Evolutionary conservation across 2,329 filamentous ascomycete genomes (phyloP).

Genomic region (Coleophoma crateriformis): DNA sequence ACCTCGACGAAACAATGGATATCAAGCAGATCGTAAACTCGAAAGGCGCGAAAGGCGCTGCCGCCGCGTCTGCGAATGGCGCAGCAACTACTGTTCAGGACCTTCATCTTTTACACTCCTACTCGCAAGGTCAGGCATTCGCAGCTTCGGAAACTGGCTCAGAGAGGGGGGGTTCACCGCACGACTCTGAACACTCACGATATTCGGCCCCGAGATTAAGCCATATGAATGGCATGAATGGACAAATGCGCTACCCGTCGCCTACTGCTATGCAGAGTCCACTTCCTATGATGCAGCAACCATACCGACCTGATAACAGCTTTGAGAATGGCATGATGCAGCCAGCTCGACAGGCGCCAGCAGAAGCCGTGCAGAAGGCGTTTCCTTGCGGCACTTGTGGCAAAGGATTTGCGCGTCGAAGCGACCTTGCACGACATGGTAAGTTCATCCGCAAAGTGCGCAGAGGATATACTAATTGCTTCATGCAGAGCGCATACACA

Average conservation of each 20-base stretch:
- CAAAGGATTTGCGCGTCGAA: slow-evolving; percentile 89
- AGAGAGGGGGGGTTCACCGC: slow-evolving; percentile 26
- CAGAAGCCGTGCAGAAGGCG: slow-evolving; percentile 47
- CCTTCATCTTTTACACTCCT: slow-evolving; percentile 26
- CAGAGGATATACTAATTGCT: slow-evolving; percentile 3
- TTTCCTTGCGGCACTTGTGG: slow-evolving; percentile 86
- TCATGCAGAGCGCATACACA: slow-evolving; percentile 83
- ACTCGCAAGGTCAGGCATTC: slow-evolving; percentile 24
- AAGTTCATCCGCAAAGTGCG: slow-evolving; percentile 32
- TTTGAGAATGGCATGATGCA: slow-evolving; percentile 25
- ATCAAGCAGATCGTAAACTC: slow-evolving; percentile 30
- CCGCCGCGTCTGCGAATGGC: slow-evolving; percentile 19
- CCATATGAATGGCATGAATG: slow-evolving; percentile 25
- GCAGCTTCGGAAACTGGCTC: slow-evolving; percentile 27
- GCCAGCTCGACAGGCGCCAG: slow-evolving; percentile 16
- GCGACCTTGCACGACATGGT: slow-evolving; percentile 94
- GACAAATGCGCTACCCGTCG: slow-evolving; percentile 27
- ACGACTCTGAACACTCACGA: slow-evolving; percentile 27
- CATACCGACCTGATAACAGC: slow-evolving; percentile 19
- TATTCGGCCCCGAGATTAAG: slow-evolving; percentile 24
- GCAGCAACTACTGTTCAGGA: slow-evolving; percentile 20
- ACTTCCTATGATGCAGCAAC: slow-evolving; percentile 27
- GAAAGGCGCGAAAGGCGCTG: slow-evolving; percentile 24
- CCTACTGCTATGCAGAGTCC: slow-evolving; percentile 27
- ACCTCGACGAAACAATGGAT: slow-evolving; percentile 21